Base-by-base conservation (phyloP, 345 rosid species). In the Brassica napus region DNA sequence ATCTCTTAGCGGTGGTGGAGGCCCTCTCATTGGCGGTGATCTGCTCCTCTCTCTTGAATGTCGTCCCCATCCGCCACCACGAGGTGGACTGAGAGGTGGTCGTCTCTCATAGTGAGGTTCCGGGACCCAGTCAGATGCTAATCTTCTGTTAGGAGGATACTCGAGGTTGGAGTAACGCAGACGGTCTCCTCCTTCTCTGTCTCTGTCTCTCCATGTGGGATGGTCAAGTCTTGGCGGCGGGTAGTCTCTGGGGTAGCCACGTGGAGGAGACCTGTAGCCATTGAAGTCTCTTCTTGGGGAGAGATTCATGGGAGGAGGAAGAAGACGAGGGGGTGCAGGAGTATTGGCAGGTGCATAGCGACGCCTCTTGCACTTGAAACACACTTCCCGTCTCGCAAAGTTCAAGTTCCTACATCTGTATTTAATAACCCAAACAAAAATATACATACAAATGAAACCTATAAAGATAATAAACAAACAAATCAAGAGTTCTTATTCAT, bases 31-130 rank as follows among this genome's bases (percentile, higher is more conserved):
- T 66, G 68, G 74, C 0, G 95, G 98, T 0, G 98, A 91, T 59
- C 97, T 87, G 83, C 94, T 92, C 83, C 97, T 89, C 78, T 90
- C 96, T 79, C 97, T 91, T 42, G 83, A 10, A 61, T 87, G 85
- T 0, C 83, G 88, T 18, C 82, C 85, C 98, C 98, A 90, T 42
- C 92, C 82, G 54, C 87, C 85, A 21, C 82, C 88, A 68, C 83
- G 84, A 68, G 82, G 85, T 44, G 89, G 89, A 73, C 78, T 73
- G 23, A 88, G 84, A 86, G 85, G 73, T 84, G 74, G 77, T 61
- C 75, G 71, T 82, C 93, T 67, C 68, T 92, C 86, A 86, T 86
- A 73, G 82, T 89, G 37, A 84, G 92, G 66, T 90, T 94, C 77
- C 83, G 82, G 63, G 77, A 44, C 44, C 83, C 93, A 82, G 73